Conservation (phyloP, 1,284 basidiomycete species). For the Trichosporon sp. region DNA sequence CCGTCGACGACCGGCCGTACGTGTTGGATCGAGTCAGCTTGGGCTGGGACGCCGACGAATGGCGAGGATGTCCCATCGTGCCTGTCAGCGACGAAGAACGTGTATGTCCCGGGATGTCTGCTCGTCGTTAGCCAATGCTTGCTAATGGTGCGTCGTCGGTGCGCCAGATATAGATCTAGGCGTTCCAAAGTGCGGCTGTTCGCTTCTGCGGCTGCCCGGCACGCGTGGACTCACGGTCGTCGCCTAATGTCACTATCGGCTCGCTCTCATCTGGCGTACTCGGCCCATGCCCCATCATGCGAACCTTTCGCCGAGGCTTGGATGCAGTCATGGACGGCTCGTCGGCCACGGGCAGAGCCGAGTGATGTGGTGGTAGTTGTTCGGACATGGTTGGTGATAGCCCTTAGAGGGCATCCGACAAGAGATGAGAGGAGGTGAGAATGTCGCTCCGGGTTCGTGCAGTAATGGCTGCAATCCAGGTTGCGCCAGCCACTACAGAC, state of each 20-base stretch:
- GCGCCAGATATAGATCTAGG: constrained; percentile 8
- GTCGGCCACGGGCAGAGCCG: neutral
- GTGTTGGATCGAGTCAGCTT: constrained; percentile 14
- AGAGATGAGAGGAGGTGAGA: neutral
- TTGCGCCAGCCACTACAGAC: constrained; percentile 15
- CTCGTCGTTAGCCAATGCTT: neutral
- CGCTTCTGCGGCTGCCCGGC: neutral
- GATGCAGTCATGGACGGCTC: neutral
- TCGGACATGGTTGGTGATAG: constrained; percentile 3
- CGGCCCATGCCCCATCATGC: constrained; percentile 13
- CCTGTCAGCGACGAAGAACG: constrained; percentile 16
- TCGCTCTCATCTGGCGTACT: constrained; percentile 16
- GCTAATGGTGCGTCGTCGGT: neutral
- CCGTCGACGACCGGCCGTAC: constrained; percentile 19
- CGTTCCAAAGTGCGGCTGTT: neutral
- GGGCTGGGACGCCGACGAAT: constrained; percentile 7
- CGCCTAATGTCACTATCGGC: neutral
- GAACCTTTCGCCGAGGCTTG: constrained; percentile 8
- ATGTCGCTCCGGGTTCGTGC: neutral
- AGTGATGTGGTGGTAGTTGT: neutral
- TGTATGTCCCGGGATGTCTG: constrained; percentile 9
- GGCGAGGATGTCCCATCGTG: neutral
- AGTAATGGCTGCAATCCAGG: neutral
- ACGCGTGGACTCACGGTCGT: constrained; percentile 7
- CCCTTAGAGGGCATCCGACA: constrained; percentile 9